Base-by-base conservation (phyloP, 129 eudicot species). In the Deinandra increscens region DNA sequence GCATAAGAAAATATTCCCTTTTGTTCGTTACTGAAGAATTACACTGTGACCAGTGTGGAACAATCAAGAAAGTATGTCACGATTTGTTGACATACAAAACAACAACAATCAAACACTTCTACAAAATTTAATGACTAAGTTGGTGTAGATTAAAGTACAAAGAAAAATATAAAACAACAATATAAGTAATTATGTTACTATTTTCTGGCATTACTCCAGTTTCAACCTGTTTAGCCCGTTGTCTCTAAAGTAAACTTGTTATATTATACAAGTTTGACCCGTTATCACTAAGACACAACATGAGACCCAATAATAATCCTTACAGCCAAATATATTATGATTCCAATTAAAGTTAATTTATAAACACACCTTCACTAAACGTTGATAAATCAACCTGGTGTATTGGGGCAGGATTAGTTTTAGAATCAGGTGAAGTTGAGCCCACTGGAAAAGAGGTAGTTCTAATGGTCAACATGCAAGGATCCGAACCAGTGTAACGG, bases 391-490 rank as follows among this genome's bases (percentile, higher is more conserved):
- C 98, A 83, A 93, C 90, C 73, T 83, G 85, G 33, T 78, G 82
- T 72, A 93, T 81, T 53, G 87, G 80, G 29, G 95, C 90, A 65
- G 89, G 73, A 65, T 42, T 67, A 64, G 89, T 72, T 76, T 80
- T 79, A 43, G 83, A 75, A 71, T 67, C 75, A 68, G 82, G 46
- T 66, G 86, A 48, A 29, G 53, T 14, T 0, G 84, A 66, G 12
- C 41, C 50, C 66, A 80, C 80, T n/a, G 91, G 90, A 77, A 93
- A 89, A 53, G 96, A 89, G 36, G 96, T 87, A 5, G 95, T 29
- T 66, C 98, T 74, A 53, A 93, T 73, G 70, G 95, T 89, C 85
- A 93, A 51, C 95, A 93, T 78, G 77, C 98, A 93, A 4, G 96
- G 96, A 71, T 68, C 73, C 31, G 87, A 82, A 62, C 98, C 96